phyloP scores from a whole-genome alignment of 257 asterid genomes.

The Buddleja alternifolia region DNA sequence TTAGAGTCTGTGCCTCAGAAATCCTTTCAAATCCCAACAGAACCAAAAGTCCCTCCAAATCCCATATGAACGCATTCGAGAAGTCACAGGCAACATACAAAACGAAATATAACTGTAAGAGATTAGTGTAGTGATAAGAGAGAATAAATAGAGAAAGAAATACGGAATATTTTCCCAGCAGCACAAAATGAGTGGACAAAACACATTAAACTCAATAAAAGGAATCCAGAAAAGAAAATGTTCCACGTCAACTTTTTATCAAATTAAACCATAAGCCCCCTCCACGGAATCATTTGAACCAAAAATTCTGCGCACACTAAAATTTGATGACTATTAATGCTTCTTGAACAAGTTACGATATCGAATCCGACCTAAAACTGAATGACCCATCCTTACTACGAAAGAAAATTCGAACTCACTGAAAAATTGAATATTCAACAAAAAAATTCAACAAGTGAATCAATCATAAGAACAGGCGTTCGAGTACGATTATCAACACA shows the following conservation, averaged over 20 bases:
- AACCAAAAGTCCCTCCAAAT: constrained; percentile 36
- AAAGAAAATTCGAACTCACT: neutral
- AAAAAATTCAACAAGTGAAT: neutral
- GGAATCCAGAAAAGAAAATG: neutral
- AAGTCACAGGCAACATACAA: constrained; percentile 29
- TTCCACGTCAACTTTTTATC: neutral
- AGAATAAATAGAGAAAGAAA: neutral
- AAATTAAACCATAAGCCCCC: constrained; percentile 11
- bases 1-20: constrained; percentile 31
- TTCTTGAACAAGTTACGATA: neutral
- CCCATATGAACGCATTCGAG: constrained; percentile 28
- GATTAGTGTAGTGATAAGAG: constrained; percentile 13
- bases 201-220: neutral
- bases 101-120: constrained; percentile 17
- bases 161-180: neutral
- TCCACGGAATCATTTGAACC: neutral
- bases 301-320: neutral
- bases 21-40: constrained; percentile 25
- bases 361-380: constrained; percentile 9
- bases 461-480: neutral
- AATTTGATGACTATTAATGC: neutral
- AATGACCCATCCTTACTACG: neutral
- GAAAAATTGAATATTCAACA: constrained; percentile 1
- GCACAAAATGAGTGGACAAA: neutral
- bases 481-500: neutral